These are phyloP conservation scores for Naganishia friedmannii DNA, from an alignment of 768 basidiomycete species.

Conservation along the genomic window DNA sequence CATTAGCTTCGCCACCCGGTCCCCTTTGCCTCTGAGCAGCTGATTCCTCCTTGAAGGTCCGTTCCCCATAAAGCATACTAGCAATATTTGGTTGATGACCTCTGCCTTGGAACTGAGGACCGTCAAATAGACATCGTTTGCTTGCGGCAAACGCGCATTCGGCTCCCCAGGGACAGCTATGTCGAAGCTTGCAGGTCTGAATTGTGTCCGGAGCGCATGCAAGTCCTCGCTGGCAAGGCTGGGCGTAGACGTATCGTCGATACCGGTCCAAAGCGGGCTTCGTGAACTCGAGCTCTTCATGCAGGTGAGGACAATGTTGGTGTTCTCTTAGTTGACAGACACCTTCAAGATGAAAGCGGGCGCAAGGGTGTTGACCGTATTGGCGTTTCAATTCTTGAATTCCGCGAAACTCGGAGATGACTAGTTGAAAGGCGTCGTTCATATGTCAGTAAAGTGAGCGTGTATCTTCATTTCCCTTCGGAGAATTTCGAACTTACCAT, in stretches of 20 bases:
- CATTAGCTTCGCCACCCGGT: not conserved
- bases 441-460: not conserved
- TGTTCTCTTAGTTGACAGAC: not conserved
- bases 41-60: not conserved
- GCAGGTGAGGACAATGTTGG: not conserved
- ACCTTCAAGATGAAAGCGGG: slow-evolving; percentile 19
- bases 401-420: slow-evolving; percentile 11
- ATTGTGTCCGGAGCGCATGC: not conserved
- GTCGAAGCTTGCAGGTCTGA: slow-evolving; percentile 2
- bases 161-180: slow-evolving; percentile 17
- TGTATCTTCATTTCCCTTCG: not conserved
- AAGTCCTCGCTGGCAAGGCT: slow-evolving; percentile 13
- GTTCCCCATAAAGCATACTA: slow-evolving; percentile 3
- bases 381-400: slow-evolving; percentile 7
- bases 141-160: not conserved
- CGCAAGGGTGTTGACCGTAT: slow-evolving; percentile 2
- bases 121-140: slow-evolving; percentile 17
- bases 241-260: slow-evolving; percentile 20
- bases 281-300: not conserved
- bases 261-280: slow-evolving; percentile 15
- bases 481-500: not conserved
- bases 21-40: not conserved
- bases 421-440: not conserved
- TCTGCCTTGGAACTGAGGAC: slow-evolving; percentile 1
- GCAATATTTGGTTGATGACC: slow-evolving; percentile 18